phyloP scores from a whole-genome alignment of 805 yeast genomes.

The Metschnikowia matae region DNA sequence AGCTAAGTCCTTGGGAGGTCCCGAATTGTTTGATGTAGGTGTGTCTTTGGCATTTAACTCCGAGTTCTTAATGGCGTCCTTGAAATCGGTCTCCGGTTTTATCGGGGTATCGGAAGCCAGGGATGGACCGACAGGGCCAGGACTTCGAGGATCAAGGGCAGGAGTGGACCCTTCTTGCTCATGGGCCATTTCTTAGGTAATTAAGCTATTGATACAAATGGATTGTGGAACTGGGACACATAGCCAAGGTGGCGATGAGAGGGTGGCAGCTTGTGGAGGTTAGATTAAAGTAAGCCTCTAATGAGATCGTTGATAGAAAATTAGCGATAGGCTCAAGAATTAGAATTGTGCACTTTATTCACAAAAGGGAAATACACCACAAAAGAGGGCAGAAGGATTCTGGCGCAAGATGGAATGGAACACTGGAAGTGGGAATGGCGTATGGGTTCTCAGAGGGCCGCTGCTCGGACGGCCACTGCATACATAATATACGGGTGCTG shows the following conservation, averaged over 20 bases:
- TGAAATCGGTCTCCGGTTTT: background rate
- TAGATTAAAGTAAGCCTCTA: background rate
- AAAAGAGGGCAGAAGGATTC: background rate
- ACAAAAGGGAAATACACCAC: background rate
- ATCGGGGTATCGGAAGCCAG: background rate
- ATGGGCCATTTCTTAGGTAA: slow-evolving; percentile 1
- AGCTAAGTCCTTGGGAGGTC: background rate
- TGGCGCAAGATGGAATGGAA: background rate
- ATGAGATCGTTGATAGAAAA: background rate
- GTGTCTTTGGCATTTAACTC: background rate
- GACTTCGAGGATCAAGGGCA: background rate
- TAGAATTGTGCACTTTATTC: background rate
- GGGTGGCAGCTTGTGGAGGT: background rate
- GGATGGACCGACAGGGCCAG: background rate
- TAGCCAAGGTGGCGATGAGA: slow-evolving; percentile 3
- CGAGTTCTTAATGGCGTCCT: background rate
- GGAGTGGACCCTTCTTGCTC: background rate
- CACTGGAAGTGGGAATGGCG: background rate
- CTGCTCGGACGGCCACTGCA: slow-evolving; percentile 7
- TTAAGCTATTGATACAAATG: background rate
- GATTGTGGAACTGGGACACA: background rate
- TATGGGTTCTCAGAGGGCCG: background rate
- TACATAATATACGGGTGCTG: slow-evolving; percentile 1
- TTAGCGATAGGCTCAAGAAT: background rate
- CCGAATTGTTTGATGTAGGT: background rate